Base-by-base conservation (phyloP, 2,329 filamentous ascomycete genomes). In the Verticillium zaregamsianum region DNA sequence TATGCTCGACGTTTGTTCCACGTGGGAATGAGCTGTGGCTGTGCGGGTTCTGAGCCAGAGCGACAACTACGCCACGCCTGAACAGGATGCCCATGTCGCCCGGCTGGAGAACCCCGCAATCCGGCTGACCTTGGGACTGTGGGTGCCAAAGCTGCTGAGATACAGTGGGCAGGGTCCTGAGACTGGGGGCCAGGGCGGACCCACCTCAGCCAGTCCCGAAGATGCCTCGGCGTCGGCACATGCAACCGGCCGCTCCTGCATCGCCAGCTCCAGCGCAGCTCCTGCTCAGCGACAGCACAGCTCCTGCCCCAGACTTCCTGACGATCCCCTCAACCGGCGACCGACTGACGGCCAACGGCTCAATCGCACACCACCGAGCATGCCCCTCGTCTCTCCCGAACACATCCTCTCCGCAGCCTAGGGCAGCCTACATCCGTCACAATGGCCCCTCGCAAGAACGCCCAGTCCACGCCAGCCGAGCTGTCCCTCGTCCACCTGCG, bases 401-500 rank as follows among this genome's bases (percentile, higher is more conserved):
- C 20, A 23, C 23, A 20, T 8, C 9, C 45, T 12, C 20, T 52
- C 45, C 12, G 12, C 17, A 7, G 23, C 23, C 11, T 23, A 52
- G 45, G 45, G 45, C 20, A 20, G n/a, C 20, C n/a, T 52, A n/a
- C n/a, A 14, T 5, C 45, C 52, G 54, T 32, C 57, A 66, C 58
- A 64, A 83, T 84, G 81, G 73, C 79, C 68, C 76, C 80, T 64
- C 74, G 79, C 70, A 83, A 80, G 73, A 85, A 83, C 72, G 79
- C 80, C 73, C 84, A 82, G 69, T 83, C 90, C 54, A 88, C 89
- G 37, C 83, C 90, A 64, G 93, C 92, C 63, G 93, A 97, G 79
- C 84, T 98, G 67, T 90, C 90, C 60, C 84, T 98, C 64, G 86
- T 92, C 57, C 91, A 93, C 68, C 84, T 98, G 63, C 96, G 96